A percentile compares a stretch with the other conserved stretches of the same genome.
phyloP scores from a whole-genome alignment of 2,329 filamentous ascomycete species.

The Arthrinium phaeospermum region DNA sequence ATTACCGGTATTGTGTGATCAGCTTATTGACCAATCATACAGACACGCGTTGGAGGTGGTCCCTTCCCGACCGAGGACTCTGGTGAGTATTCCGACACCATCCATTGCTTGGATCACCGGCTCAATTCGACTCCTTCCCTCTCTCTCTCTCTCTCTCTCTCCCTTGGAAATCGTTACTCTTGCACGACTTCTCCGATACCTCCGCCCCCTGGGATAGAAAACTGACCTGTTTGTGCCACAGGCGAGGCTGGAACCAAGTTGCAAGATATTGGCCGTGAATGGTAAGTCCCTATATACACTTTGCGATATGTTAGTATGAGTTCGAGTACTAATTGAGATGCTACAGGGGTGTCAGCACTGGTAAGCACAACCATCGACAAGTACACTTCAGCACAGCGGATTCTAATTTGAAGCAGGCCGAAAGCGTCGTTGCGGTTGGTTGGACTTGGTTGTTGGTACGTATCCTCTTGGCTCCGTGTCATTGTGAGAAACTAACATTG shows the following conservation, averaged over 20 bases:
- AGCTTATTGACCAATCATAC: neutral
- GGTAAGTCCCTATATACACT: neutral
- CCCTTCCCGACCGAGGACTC: slow-evolving; percentile 66
- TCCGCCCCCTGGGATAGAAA: too few species aligned
- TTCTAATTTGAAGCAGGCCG: slow-evolving; percentile 44
- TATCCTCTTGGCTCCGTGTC: neutral
- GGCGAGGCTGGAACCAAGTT: slow-evolving; percentile 41
- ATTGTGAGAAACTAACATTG: neutral
- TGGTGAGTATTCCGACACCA: slow-evolving; percentile 24
- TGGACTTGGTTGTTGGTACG: slow-evolving; percentile 65
- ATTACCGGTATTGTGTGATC: neutral
- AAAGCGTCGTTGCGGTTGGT: slow-evolving; percentile 60
- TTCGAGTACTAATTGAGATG: neutral
- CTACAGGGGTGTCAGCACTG: slow-evolving; percentile 31
- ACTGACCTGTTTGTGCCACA: too few species aligned
- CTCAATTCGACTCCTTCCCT: neutral
- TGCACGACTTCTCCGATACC: too few species aligned
- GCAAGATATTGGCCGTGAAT: slow-evolving; percentile 46
- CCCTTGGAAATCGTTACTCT: neutral
- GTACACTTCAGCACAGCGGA: neutral
- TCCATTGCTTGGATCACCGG: slow-evolving; percentile 28
- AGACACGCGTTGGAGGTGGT: slow-evolving; percentile 61
- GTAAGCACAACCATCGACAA: neutral
- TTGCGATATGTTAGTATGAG: neutral
- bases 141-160: too few species aligned